Percentiles rank a stretch among this genome's conserved stretches.
Conservation (phyloP, 1,284 basidiomycete genomes). For the Marasmius tenuissimus region DNA sequence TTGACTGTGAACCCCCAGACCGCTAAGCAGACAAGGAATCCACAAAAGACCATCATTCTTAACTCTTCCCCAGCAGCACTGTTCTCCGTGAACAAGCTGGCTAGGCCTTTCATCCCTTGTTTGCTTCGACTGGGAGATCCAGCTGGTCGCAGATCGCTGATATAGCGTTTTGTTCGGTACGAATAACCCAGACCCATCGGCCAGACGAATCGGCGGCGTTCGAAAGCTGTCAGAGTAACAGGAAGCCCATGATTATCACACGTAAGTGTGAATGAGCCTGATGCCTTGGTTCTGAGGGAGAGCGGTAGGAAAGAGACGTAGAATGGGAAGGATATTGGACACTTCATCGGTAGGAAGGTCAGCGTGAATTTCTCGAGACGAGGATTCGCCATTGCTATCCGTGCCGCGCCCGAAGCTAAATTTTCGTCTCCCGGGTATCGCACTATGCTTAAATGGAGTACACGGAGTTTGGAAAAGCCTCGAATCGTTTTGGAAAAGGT, state of each 20-base stretch:
- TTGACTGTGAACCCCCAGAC: constrained; percentile 47
- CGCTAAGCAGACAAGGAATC: constrained; percentile 53
- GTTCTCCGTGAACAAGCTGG: constrained; percentile 51
- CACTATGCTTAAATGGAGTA: constrained; percentile 61
- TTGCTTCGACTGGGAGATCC: constrained; percentile 35
- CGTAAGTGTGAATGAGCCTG: constrained; percentile 57
- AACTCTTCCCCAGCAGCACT: constrained; percentile 69
- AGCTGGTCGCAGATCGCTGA: constrained; percentile 49
- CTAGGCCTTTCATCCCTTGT: constrained; percentile 32
- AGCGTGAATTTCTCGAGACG: constrained; percentile 62
- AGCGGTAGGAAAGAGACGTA: constrained; percentile 38
- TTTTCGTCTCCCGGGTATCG: constrained; percentile 64
- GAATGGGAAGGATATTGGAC: constrained; percentile 38
- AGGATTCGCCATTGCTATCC: constrained; percentile 63
- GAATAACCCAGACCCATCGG: constrained; percentile 41
- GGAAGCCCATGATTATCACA: constrained; percentile 50
- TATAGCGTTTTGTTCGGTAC: constrained; percentile 35
- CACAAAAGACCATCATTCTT: constrained; percentile 58
- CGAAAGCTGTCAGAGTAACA: constrained; percentile 32
- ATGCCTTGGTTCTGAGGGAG: constrained; percentile 30
- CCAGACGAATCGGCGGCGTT: constrained; percentile 37
- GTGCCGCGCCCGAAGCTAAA: constrained; percentile 54
- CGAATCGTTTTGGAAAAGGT: constrained; percentile 55
- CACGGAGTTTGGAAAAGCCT: constrained; percentile 58
- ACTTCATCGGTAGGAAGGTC: constrained; percentile 55